phyloP scores from a whole-genome alignment of 2,329 filamentous ascomycete species.

The Penicillium occitanis region DNA sequence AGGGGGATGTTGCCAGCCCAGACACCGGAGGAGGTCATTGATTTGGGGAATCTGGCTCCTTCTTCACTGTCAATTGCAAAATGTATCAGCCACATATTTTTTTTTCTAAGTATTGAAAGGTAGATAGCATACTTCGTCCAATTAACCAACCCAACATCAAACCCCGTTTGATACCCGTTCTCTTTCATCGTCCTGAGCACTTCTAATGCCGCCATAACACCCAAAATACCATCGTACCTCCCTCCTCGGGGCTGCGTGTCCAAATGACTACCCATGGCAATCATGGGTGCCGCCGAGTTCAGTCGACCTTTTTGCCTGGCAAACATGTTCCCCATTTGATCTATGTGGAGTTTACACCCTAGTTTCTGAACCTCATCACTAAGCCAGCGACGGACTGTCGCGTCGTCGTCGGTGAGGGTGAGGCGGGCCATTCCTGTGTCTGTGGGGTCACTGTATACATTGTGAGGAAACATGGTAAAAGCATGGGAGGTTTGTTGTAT shows the following conservation, averaged over 20 bases:
- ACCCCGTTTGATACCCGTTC: conserved; percentile 63
- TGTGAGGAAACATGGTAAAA: no score
- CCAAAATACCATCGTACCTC: conserved; percentile 74
- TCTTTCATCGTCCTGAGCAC: conserved; percentile 66
- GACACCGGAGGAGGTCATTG: conserved; percentile 72
- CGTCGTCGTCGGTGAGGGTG: conserved; percentile 67
- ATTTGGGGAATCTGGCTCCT: conserved; percentile 72
- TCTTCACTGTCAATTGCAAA: conserved; percentile 53
- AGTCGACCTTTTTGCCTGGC: conserved; percentile 64
- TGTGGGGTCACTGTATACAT: conserved; percentile 16
- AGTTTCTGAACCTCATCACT: conserved; percentile 57
- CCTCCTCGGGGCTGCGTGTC: conserved; percentile 58
- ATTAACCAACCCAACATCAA: conserved; percentile 68
- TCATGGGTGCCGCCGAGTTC: conserved; percentile 63
- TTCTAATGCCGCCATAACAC: conserved; percentile 67
- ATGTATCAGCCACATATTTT: not conserved
- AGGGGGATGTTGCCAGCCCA: conserved; percentile 66
- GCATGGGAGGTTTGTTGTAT: not conserved
- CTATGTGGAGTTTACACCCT: conserved; percentile 63
- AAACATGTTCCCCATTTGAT: conserved; percentile 79
- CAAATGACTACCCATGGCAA: conserved; percentile 67
- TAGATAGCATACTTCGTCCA: conserved; percentile 35
- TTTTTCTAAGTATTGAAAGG: not conserved
- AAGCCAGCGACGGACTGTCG: conserved; percentile 69
- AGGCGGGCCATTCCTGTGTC: conserved; percentile 67